These are phyloP conservation scores for Cornus florida DNA, from an alignment of 148 eudicot species.

Conservation along the genomic window DNA sequence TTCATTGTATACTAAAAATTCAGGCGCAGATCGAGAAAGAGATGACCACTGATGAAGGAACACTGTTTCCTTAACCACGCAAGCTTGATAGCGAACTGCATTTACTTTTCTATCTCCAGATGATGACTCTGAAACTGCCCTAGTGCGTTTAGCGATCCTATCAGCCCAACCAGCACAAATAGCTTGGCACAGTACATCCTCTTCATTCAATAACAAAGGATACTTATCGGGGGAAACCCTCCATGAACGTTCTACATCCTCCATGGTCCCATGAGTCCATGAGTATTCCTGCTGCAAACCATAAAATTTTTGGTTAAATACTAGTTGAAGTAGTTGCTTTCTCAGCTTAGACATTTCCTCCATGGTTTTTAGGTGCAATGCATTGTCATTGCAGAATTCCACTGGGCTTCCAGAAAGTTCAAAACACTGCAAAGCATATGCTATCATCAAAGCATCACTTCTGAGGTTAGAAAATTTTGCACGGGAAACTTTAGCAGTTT, in stretches of 20 bases:
- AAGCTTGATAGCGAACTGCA: conserved; percentile 68
- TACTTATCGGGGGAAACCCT: conserved; percentile 36
- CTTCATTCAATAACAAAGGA: conserved; percentile 54
- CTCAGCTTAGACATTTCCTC: conserved; percentile 86
- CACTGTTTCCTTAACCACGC: conserved; percentile 54
- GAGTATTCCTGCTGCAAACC: conserved; percentile 45
- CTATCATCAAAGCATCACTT: conserved; percentile 80
- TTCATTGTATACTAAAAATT: conserved; percentile 76
- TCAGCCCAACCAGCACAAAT: conserved; percentile 98
- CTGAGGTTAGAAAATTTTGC: conserved; percentile 67
- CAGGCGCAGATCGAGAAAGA: conserved; percentile 62
- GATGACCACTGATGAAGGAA: conserved; percentile 76
- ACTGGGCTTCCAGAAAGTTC: conserved; percentile 47
- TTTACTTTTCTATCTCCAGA: conserved; percentile 57
- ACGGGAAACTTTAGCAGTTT: conserved; percentile 48
- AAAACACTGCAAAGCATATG: conserved; percentile 80
- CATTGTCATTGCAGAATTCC: conserved; percentile 57
- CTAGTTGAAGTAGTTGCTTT: conserved; percentile 68
- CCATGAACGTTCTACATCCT: conserved; percentile 77
- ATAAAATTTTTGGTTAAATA: conserved; percentile 42
- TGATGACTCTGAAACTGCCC: conserved; percentile 22
- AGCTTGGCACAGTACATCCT: conserved; percentile 75
- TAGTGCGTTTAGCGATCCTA: conserved; percentile 74
- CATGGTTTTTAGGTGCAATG: conserved; percentile 69
- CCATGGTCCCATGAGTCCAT: conserved; percentile 59